phyloP scores from a whole-genome alignment of 2,329 filamentous ascomycete genomes.

The Elsinoe batatas region DNA sequence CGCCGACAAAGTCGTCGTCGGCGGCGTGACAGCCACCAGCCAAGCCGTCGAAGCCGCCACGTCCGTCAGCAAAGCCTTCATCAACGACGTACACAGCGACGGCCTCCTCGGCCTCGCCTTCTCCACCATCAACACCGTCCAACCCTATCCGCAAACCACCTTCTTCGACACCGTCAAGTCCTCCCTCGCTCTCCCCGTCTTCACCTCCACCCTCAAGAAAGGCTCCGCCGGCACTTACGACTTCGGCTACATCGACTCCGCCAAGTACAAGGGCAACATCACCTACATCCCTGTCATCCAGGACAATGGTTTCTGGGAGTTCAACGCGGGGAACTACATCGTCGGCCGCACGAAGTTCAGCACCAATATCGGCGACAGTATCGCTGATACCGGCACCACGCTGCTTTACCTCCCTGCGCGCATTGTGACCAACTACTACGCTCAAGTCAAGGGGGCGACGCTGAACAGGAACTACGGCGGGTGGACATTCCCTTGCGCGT shows the following conservation, averaged over 20 bases:
- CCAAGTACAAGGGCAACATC: constrained; percentile 50
- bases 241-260: constrained; percentile 50
- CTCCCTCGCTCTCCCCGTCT: constrained; percentile 43
- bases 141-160: constrained; percentile 42
- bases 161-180: constrained; percentile 51
- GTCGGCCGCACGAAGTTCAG: constrained; percentile 36
- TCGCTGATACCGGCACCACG: constrained; percentile 63
- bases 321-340: constrained; percentile 47
- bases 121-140: constrained; percentile 49
- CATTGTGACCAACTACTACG: constrained; percentile 33
- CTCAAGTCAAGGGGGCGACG: constrained; percentile 29
- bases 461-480: constrained; percentile 31
- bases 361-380: constrained; percentile 39
- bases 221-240: constrained; percentile 44
- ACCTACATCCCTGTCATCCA: constrained; percentile 47
- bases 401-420: constrained; percentile 45
- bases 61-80: constrained; percentile 46
- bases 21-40: constrained; percentile 45
- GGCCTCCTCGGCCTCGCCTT: constrained; percentile 53
- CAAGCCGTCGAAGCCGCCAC: constrained; percentile 59
- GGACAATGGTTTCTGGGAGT: constrained; percentile 54
- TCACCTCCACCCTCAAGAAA: constrained; percentile 49
- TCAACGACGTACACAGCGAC: constrained; percentile 43
- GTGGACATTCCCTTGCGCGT: constrained; percentile 32
- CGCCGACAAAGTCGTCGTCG: constrained; percentile 53